Base-by-base conservation (phyloP, 208 protist species). In the Leishmania major region DNA sequence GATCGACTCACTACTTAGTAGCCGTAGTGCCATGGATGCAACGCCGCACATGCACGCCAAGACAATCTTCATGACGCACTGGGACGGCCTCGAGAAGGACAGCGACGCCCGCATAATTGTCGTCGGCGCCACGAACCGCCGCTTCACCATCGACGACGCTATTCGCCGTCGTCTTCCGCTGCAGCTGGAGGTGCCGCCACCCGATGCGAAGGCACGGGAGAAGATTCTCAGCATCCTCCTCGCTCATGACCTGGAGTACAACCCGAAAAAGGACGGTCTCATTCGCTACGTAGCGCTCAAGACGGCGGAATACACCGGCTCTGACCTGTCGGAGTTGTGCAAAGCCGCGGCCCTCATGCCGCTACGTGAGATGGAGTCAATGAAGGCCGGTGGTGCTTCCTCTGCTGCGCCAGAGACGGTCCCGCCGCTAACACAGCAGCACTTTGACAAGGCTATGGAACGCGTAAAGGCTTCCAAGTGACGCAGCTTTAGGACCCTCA, bases 281-380 rank as follows among this genome's bases (percentile, higher is more conserved):
- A 91, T 98, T 71, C 64, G 90, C 49, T 91, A 91, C 82, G 89
- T 99, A 8, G 97, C 96, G 1, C 69, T 87, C 19, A 93, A 89
- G 43, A 99, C 97, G 31, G 77, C 85, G 13, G 87, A 88, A 40
- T 99, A 97, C 78, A 98, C 95, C 40, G 98, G 98, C 49, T 98
- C 96, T 40, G 98, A 99, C 81, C 83, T 99, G 22, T 91, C 88
- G 40, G 97, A 98, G 84, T 87, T 99, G 73, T 98, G 96, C 90
- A 98, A 99, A 80, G 91, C 91, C 17, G 93, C 92, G 1, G 92
- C 90, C 2, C 76, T 96, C 67, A 91, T 96, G 83, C 92, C 93
- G 35, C 40, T 97, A 70, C 80, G 91, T 31, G 93, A 96, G 80
- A 85, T 96, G 79, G 62, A 88, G 57, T 77, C 72, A 62, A 74